Percentiles rank a stretch among this genome's conserved stretches.
Conservation (phyloP, 768 basidiomycete species). For the Serendipita sp. region DNA sequence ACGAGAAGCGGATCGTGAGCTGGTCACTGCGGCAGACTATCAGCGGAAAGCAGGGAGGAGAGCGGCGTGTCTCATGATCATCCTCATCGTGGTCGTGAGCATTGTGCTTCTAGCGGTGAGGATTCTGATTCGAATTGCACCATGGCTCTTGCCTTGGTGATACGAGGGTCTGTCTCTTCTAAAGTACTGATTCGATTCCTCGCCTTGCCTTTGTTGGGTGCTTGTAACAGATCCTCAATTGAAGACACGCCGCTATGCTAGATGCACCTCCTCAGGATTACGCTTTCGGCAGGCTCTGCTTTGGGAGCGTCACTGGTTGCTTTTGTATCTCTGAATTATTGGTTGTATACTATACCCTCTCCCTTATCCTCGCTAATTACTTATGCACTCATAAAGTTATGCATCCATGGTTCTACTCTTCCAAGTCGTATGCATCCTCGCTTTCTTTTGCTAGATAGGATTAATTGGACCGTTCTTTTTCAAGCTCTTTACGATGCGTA, state of each 20-base stretch:
- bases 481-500: no score
- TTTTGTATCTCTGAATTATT: neutral
- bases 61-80: constrained; percentile 77
- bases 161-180: neutral
- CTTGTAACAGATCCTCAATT: neutral
- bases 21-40: constrained; percentile 79
- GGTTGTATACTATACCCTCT: no score
- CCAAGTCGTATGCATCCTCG: no score
- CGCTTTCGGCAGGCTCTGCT: neutral
- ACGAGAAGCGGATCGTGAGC: constrained; percentile 66
- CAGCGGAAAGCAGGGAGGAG: constrained; percentile 87
- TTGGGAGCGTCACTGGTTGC: no score
- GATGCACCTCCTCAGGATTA: neutral
- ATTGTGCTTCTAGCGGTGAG: constrained; percentile 86
- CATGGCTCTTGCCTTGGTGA: constrained; percentile 1
- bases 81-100: constrained; percentile 72
- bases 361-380: no score
- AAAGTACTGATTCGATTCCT: neutral
- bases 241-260: neutral
- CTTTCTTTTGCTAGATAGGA: no score
- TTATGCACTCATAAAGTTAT: no score
- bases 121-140: constrained; percentile 14
- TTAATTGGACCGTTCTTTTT: no score
- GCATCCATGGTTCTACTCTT: no score
- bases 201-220: neutral